Base-by-base conservation (phyloP, 352 stramenopile species). In the Phytopythium mirpurense region DNA sequence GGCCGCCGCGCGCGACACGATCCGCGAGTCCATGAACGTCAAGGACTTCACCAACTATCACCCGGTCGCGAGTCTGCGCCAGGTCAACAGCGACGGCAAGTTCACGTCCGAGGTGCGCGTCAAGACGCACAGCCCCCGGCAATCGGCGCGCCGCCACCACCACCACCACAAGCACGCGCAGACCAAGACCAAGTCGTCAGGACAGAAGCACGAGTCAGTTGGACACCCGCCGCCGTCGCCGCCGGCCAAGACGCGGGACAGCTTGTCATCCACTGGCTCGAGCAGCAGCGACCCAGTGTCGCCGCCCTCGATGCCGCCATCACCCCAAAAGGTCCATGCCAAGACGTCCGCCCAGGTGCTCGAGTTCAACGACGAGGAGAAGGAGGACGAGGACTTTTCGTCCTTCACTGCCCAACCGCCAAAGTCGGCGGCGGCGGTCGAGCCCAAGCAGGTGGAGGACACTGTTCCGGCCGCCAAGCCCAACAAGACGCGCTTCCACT, bases 21-120 rank as follows among this genome's bases (percentile, higher is more conserved):
- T 86, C 31, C 78, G 83, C 5, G 78, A 86, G 29, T 77, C 79
- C 2, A 81, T 94, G 59, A 61, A 88, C 24, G 81, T 89, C 47
- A 88, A 90, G 65, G 67, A 84, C 56, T 94, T 90, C 57, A 88
- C 69, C 10, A 73, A 68, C 16, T 85, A 84, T 38, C 65, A 83
- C 53, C 67, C 74, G 3, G 69, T 74, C 21, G 57, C 69, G 10
- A 74, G 65, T 27, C 51, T 70, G 34, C 70, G 75, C 55, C 19
- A 68, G 3, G 79, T 90, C 34, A 83, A 87, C 57, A 83, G 78
- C 56, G 77, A 87, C 50, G 81, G 81, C 19, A 68, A 70, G 31
- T 91, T 91, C 63, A 70, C 69, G 18, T 62, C 57, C 27, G 68
- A 59, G 19, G 55, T 40, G 14, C 24, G 55, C 16, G 42, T 37